Evolutionary conservation across 768 basidiomycete species (phyloP).

Genomic region (Collybiopsis confluens): DNA sequence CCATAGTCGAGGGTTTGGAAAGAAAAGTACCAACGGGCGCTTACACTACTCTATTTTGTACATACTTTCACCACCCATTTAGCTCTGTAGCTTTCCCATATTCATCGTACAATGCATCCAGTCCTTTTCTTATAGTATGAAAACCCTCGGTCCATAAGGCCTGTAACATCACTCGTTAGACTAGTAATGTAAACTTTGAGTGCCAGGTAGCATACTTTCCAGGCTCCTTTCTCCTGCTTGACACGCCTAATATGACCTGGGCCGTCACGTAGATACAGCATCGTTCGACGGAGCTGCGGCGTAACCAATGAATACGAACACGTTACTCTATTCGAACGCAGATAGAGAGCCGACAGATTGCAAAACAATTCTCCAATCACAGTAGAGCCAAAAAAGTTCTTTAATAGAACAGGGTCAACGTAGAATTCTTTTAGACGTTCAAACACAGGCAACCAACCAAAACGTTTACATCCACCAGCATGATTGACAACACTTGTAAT

Average conservation of each 20-base stretch:
- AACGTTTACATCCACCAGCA: slow-evolving; percentile 6
- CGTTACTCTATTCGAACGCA: background rate
- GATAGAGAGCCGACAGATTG: background rate
- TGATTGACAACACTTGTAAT: slow-evolving; percentile 1
- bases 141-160: slow-evolving; percentile 4
- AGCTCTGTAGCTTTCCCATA: background rate
- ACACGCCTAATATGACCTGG: background rate
- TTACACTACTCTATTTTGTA: too few species aligned
- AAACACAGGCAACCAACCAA: background rate
- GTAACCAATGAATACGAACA: slow-evolving; percentile 2
- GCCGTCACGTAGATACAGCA: background rate
- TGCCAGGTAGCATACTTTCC: background rate
- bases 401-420: background rate
- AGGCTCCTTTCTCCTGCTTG: background rate
- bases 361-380: background rate
- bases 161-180: background rate
- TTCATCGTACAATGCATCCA: slow-evolving; percentile 3
- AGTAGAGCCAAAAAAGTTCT: background rate
- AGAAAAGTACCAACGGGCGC: background rate
- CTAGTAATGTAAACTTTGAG: background rate
- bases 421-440: background rate
- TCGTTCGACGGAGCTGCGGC: background rate
- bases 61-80: too few species aligned
- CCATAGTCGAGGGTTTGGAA: background rate
- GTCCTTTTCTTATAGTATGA: background rate